These are phyloP conservation scores for Lactarius vividus DNA, from an alignment of 768 basidiomycete genomes.

Conservation along the genomic window DNA sequence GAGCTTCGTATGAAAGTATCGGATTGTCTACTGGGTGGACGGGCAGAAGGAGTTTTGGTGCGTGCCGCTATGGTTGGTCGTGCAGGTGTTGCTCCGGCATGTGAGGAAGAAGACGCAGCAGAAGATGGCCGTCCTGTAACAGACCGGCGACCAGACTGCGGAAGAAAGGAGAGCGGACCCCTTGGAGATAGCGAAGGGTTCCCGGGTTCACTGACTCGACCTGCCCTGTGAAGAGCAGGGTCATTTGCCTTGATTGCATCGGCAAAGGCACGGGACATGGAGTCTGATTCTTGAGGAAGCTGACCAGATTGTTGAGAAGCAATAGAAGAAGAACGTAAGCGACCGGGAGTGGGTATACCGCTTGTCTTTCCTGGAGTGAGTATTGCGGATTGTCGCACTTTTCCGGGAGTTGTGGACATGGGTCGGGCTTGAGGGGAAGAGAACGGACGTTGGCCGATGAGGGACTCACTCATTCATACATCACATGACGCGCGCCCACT, in stretches of 20 bases:
- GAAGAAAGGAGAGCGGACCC: constrained; percentile 36
- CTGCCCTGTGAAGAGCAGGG: constrained; percentile 64
- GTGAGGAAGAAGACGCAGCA: constrained; percentile 53
- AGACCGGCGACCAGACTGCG: constrained; percentile 43
- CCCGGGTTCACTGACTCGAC: constrained; percentile 39
- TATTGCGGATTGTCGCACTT: constrained; percentile 41
- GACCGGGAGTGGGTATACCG: constrained; percentile 68
- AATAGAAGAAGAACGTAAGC: constrained; percentile 65
- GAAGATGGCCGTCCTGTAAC: constrained; percentile 61
- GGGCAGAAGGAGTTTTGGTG: constrained; percentile 55
- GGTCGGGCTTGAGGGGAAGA: constrained; percentile 4
- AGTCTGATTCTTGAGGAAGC: constrained; percentile 47
- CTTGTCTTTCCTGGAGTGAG: constrained; percentile 47
- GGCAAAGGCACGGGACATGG: constrained; percentile 67
- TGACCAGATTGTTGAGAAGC: constrained; percentile 36
- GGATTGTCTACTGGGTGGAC: constrained; percentile 66
- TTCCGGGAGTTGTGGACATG: constrained; percentile 48
- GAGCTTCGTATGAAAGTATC: constrained; percentile 51
- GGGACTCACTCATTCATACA: neutral
- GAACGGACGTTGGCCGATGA: constrained; percentile 3
- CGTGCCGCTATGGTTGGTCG: constrained; percentile 29
- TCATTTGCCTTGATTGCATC: constrained; percentile 82
- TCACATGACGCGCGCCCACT: constrained; percentile 22
- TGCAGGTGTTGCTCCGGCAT: constrained; percentile 34
- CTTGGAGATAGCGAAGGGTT: constrained; percentile 46